These are phyloP conservation scores for Trichophyton verrucosum DNA, from an alignment of 2,329 filamentous ascomycete species.

Conservation along the genomic window DNA sequence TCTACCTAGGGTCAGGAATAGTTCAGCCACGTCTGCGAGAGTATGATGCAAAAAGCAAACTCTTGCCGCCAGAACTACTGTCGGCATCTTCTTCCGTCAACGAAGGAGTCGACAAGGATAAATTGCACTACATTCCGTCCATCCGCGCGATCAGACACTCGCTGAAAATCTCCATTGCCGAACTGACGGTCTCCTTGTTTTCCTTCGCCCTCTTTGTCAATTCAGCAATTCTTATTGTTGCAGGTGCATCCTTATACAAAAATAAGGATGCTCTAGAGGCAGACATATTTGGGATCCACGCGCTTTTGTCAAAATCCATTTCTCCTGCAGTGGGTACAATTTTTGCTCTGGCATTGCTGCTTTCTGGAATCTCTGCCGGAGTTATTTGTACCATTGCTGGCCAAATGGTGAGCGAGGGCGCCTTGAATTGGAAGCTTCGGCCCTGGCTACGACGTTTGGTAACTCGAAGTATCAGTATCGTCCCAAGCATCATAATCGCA, in stretches of 20 bases:
- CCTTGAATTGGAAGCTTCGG: slow-evolving; percentile 58
- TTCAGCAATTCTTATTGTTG: slow-evolving; percentile 67
- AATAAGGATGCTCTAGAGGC: slow-evolving; percentile 51
- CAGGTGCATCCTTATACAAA: slow-evolving; percentile 55
- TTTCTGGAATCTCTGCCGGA: slow-evolving; percentile 69
- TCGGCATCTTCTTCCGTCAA: slow-evolving; percentile 17
- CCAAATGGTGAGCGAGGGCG: slow-evolving; percentile 79
- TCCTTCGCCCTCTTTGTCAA: slow-evolving; percentile 79
- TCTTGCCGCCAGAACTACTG: slow-evolving; percentile 17
- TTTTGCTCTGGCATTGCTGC: slow-evolving; percentile 69
- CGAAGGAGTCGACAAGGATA: slow-evolving; percentile 37
- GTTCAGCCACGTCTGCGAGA: slow-evolving; percentile 43
- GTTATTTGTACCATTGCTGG: slow-evolving; percentile 83
- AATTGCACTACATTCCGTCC: slow-evolving; percentile 52
- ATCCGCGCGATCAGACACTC: slow-evolving; percentile 60
- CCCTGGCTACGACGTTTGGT: slow-evolving; percentile 70
- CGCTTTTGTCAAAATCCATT: slow-evolving; percentile 55
- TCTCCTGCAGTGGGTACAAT: slow-evolving; percentile 65
- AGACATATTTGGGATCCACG: slow-evolving; percentile 73
- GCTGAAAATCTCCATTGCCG: slow-evolving; percentile 59
- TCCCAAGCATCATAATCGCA: slow-evolving; percentile 71
- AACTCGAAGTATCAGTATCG: slow-evolving; percentile 68
- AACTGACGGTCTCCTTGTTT: slow-evolving; percentile 60
- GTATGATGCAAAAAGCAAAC: slow-evolving; percentile 33
- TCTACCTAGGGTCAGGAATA: slow-evolving; percentile 45